Evolutionary conservation across 2,329 filamentous ascomycete genomes (phyloP), one percentile per base, ranked within the genome.

Genomic region (Penicillium sp.): DNA sequence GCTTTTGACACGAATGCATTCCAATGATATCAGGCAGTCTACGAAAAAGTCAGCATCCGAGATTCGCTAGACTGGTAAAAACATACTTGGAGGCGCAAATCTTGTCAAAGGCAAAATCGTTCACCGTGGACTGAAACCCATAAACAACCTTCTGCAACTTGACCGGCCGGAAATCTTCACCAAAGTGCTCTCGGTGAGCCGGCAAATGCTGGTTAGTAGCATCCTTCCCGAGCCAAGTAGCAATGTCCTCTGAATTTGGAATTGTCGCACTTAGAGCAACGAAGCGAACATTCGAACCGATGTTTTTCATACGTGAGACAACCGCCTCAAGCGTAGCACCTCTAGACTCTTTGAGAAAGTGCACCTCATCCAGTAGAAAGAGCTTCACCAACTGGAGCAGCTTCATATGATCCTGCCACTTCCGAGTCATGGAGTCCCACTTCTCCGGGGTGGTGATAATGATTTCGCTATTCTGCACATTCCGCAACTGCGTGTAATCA

Each of bases 371-470:
- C 53, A 96, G 92, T 20, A 96, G 80, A 58, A 94, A 90, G 0
- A 96, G 76, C 57, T 88, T 89, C 44, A 95, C 84, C 58, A 92
- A 79, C 55, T 87, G 83, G 73, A 95, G 84, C 18, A 95, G 76
- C 60, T 81, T 88, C 50, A 82, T 81, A 65, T 95, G 88, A 63
- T 95, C 90, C 63, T 87, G 85, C 91, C 91, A 95, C 67, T 90
- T 92, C 18, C 90, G 81, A 0, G 91, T 95, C 70, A 94, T 87
- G 56, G 89, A 93, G 68, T 96, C 90, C 90, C 90, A 95, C 67
- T 95, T 95, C 72, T 96, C 90, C 0, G 91, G 90, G 0, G 90
- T 96, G 0, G 91, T 94, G 58, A 95, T 82, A 61, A 96, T 93
- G 59, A 96, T 89, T 45, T 86, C 87, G 3, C 90, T 90, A 62